phyloP scores from a whole-genome alignment of 1,284 basidiomycete species.

The Phellinidium pouzarii region DNA sequence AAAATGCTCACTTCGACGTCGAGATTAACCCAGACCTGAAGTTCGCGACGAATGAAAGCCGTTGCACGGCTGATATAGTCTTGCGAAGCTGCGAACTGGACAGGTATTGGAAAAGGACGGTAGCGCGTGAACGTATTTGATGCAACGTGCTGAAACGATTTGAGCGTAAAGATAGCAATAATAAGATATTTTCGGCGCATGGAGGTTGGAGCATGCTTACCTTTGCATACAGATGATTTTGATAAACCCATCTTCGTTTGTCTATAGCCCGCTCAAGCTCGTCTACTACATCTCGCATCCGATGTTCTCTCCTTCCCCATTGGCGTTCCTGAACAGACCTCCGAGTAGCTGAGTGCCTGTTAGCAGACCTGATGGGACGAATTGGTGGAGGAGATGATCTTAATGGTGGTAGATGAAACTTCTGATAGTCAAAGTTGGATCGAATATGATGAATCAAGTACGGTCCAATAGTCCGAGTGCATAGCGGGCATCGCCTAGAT shows the following conservation, averaged over 20 bases:
- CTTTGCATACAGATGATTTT: slow-evolving; percentile 73
- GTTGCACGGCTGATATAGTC: slow-evolving; percentile 71
- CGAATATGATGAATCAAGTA: slow-evolving; percentile 78
- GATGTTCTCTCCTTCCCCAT: slow-evolving; percentile 42
- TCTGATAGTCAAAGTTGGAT: slow-evolving; percentile 71
- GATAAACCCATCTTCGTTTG: slow-evolving; percentile 60
- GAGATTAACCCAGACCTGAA: slow-evolving; percentile 75
- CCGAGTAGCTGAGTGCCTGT: slow-evolving; percentile 25
- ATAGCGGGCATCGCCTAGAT: slow-evolving; percentile 76
- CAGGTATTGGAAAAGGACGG: slow-evolving; percentile 72
- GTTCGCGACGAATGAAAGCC: slow-evolving; percentile 74
- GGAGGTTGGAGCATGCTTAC: too few relatives aligned
- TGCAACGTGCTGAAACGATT: slow-evolving; percentile 65
- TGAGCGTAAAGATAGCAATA: slow-evolving; percentile 6
- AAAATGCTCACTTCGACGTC: slow-evolving; percentile 66
- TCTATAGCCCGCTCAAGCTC: slow-evolving; percentile 60
- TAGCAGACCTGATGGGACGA: slow-evolving; percentile 27
- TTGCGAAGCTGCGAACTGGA: slow-evolving; percentile 68
- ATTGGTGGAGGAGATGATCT: slow-evolving; percentile 43
- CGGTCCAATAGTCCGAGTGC: slow-evolving; percentile 64
- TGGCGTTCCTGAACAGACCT: slow-evolving; percentile 39
- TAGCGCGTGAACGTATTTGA: slow-evolving; percentile 79
- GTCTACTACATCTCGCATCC: slow-evolving; percentile 44
- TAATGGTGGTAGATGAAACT: slow-evolving; percentile 70
- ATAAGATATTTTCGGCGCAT: slow-evolving; percentile 8